Evolutionary conservation across 1,139 yeast species (phyloP).

Genomic region (Kazachstania sp.): DNA sequence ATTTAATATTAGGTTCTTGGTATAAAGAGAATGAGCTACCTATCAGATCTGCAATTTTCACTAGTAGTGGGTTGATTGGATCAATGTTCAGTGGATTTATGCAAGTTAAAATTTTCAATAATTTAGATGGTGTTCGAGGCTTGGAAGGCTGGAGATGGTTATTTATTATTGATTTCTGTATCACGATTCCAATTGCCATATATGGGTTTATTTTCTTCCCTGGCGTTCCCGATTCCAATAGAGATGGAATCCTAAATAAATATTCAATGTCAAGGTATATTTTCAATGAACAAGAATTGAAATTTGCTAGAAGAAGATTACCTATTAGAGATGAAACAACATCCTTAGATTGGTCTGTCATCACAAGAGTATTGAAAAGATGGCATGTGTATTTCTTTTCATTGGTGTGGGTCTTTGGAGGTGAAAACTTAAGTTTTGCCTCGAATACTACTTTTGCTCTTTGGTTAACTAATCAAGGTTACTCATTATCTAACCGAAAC

Average conservation of each 20-base stretch:
- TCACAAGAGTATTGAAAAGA: constrained; percentile 41
- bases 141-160: constrained; percentile 63
- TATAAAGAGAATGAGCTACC: constrained; percentile 44
- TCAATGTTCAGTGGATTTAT: constrained; percentile 49
- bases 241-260: constrained; percentile 4
- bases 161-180: constrained; percentile 52
- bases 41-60: constrained; percentile 43
- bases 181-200: constrained; percentile 46
- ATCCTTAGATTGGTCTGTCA: constrained; percentile 38
- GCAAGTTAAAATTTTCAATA: constrained; percentile 52
- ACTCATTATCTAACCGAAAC: constrained; percentile 41
- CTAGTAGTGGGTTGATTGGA: constrained; percentile 46
- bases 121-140: constrained; percentile 41
- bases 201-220: constrained; percentile 51
- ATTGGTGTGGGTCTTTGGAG: constrained; percentile 50
- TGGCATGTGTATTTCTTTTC: constrained; percentile 57
- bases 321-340: constrained; percentile 35
- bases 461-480: constrained; percentile 40
- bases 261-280: constrained; percentile 25
- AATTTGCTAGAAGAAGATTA: constrained; percentile 35
- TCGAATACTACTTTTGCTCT: constrained; percentile 46
- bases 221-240: constrained; percentile 31
- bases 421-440: constrained; percentile 49
- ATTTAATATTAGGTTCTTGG: constrained; percentile 46
- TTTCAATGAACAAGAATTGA: constrained; percentile 35